Evolutionary conservation across 2,329 filamentous ascomycete genomes (phyloP), one percentile per base, ranked within the genome.

Genomic region (Biscogniauxia marginata): DNA sequence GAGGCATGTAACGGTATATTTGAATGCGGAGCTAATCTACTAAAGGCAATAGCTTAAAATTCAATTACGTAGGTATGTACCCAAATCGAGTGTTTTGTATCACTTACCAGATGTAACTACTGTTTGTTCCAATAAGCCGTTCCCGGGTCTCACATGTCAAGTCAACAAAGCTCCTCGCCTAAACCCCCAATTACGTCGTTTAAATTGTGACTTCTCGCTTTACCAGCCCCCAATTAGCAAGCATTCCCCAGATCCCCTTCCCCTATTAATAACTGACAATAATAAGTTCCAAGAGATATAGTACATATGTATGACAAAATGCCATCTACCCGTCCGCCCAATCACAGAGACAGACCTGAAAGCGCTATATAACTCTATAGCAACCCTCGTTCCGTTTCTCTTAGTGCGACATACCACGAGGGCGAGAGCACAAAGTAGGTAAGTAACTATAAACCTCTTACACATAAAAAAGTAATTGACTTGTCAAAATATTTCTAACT

Each of bases 201-300:
- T 39, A 16, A 39, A 39, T n/a, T n/a, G n/a, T n/a, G n/a, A 16
- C 30, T 16, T 16, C 30, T 16, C 9, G 13, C 13, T 39, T 39
- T 39, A 39, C 30, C 23, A 18, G 25, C 18, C 39, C 19, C 53
- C 19, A 54, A 52, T 56, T 23, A 52, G 18, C 39, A 24, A 59
- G 57, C 48, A 54, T 64, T 65, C 63, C 61, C 63, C 61, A 63
- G 59, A 58, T 61, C 57, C 48, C 52, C 52, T 53, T 57, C 46
- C 57, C 57, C 54, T 57, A 58, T 49, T 21, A 21, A 45, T 52
- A 53, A 50, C 57, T 56, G 44, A 53, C 57, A 57, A 61, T 56
- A 52, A 53, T 54, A 43, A 48, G 9, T 23, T 39, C 47, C 46
- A 16, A 54, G 21, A 50, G 7, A 20, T 49, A 47, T 49, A 20